phyloP scores from a whole-genome alignment of 1,284 basidiomycete genomes.

The Malassezia slooffiae region DNA sequence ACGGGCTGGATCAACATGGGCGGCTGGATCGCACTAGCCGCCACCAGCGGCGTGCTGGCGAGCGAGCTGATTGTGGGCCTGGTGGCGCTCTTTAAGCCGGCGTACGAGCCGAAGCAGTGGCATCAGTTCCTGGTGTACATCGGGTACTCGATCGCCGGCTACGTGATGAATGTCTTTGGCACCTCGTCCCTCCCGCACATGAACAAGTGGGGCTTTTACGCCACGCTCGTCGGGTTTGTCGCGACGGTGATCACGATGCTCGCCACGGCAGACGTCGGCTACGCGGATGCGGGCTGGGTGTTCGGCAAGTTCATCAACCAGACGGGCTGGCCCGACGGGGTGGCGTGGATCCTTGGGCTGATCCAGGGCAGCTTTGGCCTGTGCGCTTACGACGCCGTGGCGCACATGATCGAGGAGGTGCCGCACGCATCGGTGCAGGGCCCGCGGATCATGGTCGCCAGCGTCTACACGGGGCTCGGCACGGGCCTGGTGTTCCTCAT shows the following conservation, averaged over 20 bases:
- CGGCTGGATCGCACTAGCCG: conserved; percentile 48
- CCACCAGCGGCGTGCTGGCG: conserved; percentile 30
- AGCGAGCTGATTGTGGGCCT: conserved; percentile 46
- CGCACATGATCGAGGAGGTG: conserved; percentile 57
- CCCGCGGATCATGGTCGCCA: conserved; percentile 55
- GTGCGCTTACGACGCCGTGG: conserved; percentile 32
- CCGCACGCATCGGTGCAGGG: conserved; percentile 54
- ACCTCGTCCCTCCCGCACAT: conserved; percentile 21
- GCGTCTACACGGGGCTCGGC: conserved; percentile 57
- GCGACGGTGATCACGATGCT: conserved; percentile 48
- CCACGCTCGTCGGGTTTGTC: conserved; percentile 46
- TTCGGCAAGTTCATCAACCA: conserved; percentile 48
- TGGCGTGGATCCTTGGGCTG: conserved; percentile 49
- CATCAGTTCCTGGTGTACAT: conserved; percentile 37
- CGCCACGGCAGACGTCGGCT: too few relatives aligned
- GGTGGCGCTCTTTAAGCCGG: conserved; percentile 43
- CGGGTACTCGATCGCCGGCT: conserved; percentile 23
- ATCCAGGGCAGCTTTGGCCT: conserved; percentile 49
- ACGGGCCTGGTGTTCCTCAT: conserved; percentile 58
- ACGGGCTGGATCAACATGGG: conserved; percentile 33
- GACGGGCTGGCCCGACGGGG: conserved; percentile 50
- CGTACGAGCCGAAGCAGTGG: conserved; percentile 37
- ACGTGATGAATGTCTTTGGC: conserved; percentile 32
- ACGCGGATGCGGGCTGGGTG: conserved; percentile 48
- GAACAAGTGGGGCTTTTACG: conserved; percentile 24